A percentile compares a stretch with the other conserved stretches of the same genome.
These are phyloP conservation scores for Boeremia lycopersici DNA, from an alignment of 2,329 filamentous ascomycete genomes.

Conservation along the genomic window DNA sequence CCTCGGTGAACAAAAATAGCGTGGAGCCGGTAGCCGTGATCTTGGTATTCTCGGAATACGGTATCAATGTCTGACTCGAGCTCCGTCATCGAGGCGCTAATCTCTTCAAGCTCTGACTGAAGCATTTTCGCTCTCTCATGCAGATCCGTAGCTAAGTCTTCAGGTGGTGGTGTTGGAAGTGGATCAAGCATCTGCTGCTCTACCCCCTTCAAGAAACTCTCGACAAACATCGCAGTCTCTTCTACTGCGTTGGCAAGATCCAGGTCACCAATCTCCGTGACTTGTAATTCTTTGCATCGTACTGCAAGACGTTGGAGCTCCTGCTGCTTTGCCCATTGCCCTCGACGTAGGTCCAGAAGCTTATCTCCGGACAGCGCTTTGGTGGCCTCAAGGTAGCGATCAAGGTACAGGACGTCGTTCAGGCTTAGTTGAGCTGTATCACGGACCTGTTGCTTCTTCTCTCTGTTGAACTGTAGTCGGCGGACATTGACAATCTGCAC, in stretches of 20 bases:
- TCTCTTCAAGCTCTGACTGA: constrained; percentile 31
- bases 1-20: constrained; percentile 92
- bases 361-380: constrained; percentile 41
- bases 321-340: constrained; percentile 76
- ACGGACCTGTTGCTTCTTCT: constrained; percentile 52
- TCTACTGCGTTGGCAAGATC: constrained; percentile 39
- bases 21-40: constrained; percentile 80
- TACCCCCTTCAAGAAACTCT: constrained; percentile 11
- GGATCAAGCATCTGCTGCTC: constrained; percentile 8
- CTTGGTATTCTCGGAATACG: constrained; percentile 68
- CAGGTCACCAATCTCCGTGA: constrained; percentile 40
- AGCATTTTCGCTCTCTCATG: constrained; percentile 30
- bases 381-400: constrained; percentile 69
- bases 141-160: constrained; percentile 28
- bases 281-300: constrained; percentile 50
- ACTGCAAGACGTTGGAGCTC: constrained; percentile 63
- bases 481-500: constrained; percentile 90
- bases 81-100: constrained; percentile 50
- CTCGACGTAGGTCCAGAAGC: constrained; percentile 67
- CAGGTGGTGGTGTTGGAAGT: constrained; percentile 27
- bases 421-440: constrained; percentile 70
- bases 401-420: constrained; percentile 82
- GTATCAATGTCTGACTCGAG: constrained; percentile 57
- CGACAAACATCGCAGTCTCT: constrained; percentile 35
- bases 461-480: constrained; percentile 73